Conservation (phyloP, 106 monocot species). For the Acorus gramineus region DNA sequence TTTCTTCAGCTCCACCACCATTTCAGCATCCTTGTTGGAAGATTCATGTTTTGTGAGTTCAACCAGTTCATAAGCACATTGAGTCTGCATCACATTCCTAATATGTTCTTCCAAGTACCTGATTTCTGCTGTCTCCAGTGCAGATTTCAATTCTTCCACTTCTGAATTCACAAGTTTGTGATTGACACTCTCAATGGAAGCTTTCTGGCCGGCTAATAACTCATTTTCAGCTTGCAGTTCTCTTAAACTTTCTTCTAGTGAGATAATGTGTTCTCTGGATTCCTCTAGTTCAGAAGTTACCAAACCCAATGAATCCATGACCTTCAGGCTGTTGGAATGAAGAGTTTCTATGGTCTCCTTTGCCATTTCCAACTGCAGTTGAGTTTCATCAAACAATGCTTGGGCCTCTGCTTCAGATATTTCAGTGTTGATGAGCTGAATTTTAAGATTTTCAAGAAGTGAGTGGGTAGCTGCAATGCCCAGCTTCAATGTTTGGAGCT, state of each 20-base stretch:
- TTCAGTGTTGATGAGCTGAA: conserved; percentile 21
- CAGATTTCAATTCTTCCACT: conserved; percentile 29
- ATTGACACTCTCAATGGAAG: no score
- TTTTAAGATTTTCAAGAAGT: conserved; percentile 35
- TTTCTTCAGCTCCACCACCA: neutral
- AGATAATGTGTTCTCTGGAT: conserved; percentile 25
- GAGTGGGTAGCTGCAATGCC: conserved; percentile 21
- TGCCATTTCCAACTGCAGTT: conserved; percentile 44
- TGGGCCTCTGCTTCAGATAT: conserved; percentile 27
- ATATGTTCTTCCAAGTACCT: conserved; percentile 52
- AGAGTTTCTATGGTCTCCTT: conserved; percentile 43
- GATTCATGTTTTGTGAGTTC: neutral
- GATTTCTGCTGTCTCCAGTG: conserved; percentile 28
- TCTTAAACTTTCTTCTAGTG: conserved; percentile 31
- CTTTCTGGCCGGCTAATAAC: no score
- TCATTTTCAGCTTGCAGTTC: conserved; percentile 15
- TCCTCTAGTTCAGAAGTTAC: conserved; percentile 52
- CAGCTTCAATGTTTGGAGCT: conserved; percentile 35
- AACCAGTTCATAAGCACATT: conserved; percentile 5
- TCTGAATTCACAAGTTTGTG: conserved; percentile 14
- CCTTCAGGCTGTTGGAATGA: conserved; percentile 36
- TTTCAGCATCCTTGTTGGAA: no score
- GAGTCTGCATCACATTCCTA: conserved; percentile 25
- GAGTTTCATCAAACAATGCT: conserved; percentile 19
- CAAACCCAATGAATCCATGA: conserved; percentile 35